Percentiles rank a stretch among this genome's conserved stretches.
phyloP scores from a whole-genome alignment of 1,284 basidiomycete species.

The Leccinum fuscescens region DNA sequence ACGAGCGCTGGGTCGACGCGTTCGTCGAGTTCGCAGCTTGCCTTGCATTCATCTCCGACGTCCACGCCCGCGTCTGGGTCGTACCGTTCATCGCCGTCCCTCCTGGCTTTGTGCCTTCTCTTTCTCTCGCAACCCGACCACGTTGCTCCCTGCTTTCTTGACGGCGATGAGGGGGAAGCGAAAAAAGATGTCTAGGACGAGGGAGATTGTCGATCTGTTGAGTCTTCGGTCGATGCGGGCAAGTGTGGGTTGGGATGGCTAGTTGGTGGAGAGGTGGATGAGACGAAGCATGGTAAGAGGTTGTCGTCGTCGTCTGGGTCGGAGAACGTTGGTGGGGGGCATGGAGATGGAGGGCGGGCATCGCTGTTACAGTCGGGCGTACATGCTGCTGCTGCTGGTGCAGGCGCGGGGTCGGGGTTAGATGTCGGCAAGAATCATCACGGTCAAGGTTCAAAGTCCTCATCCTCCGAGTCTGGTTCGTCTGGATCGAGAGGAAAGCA shows the following conservation, averaged over 20 bases:
- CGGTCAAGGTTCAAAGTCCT: background rate
- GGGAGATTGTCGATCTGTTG: background rate
- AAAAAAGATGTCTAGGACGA: no score
- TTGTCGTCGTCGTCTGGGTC: background rate
- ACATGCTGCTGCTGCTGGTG: background rate
- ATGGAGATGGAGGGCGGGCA: background rate
- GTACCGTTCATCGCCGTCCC: no score
- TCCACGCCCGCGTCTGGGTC: no score
- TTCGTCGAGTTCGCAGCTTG: no score
- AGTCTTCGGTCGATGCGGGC: conserved; percentile 20
- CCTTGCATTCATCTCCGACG: no score
- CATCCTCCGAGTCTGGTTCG: background rate
- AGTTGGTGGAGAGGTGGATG: conserved; percentile 18
- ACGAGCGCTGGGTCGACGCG: no score
- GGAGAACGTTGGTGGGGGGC: background rate
- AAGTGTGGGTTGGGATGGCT: conserved; percentile 18
- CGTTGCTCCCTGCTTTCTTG: no score
- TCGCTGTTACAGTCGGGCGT: background rate
- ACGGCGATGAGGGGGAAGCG: no score
- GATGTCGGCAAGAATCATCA: conserved; percentile 1
- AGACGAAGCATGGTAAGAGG: background rate
- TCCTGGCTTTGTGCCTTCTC: no score
- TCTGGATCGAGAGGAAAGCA: conserved; percentile 1
- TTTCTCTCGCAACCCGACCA: no score
- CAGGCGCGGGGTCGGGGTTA: background rate